These are phyloP conservation scores for Rubia yunnanensis DNA, from an alignment of 257 asterid species.

Conservation along the genomic window DNA sequence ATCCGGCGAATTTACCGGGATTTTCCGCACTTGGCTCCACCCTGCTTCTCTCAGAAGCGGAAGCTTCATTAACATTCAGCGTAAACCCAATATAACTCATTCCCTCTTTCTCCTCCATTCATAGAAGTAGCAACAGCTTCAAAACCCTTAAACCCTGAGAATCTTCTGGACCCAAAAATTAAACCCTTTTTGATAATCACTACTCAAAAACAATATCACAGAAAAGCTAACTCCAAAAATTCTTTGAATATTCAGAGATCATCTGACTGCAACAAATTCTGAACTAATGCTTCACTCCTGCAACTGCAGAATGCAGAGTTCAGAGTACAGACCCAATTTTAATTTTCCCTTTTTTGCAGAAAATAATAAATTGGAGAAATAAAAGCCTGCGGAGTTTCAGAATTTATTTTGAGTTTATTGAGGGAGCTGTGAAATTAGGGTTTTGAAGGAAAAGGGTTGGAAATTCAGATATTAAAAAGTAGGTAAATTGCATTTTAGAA, in stretches of 20 bases:
- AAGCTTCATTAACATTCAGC: conserved; percentile 49
- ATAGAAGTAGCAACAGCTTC: conserved; percentile 23
- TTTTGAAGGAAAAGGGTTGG: conserved; percentile 33
- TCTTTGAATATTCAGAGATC: conserved; percentile 35
- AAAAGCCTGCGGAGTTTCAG: conserved; percentile 21
- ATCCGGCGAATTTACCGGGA: conserved; percentile 36
- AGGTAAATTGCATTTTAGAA: conserved; percentile 28
- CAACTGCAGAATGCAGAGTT: conserved; percentile 41
- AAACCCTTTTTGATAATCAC: conserved; percentile 17
- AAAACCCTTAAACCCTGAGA: conserved; percentile 28
- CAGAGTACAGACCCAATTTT: conserved; percentile 11
- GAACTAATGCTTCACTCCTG: conserved; percentile 27
- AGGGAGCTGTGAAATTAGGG: conserved; percentile 46
- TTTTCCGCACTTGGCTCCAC: conserved; percentile 48
- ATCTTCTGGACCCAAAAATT: conserved; percentile 18
- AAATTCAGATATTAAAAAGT: conserved; percentile 18
- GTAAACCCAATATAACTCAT: conserved; percentile 41
- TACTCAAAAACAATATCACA: conserved; percentile 15
- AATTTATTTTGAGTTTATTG: conserved; percentile 16
- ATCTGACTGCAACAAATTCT: conserved; percentile 29
- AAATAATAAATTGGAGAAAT: background rate
- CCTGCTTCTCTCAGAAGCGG: conserved; percentile 53
- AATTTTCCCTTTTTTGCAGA: conserved; percentile 1
- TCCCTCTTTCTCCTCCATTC: conserved; percentile 76
- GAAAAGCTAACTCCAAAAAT: conserved; percentile 17